Evolutionary conservation across 306 rosid species (phyloP), one percentile per base, ranked within the genome.

Genomic region (Fragaria vesca): DNA sequence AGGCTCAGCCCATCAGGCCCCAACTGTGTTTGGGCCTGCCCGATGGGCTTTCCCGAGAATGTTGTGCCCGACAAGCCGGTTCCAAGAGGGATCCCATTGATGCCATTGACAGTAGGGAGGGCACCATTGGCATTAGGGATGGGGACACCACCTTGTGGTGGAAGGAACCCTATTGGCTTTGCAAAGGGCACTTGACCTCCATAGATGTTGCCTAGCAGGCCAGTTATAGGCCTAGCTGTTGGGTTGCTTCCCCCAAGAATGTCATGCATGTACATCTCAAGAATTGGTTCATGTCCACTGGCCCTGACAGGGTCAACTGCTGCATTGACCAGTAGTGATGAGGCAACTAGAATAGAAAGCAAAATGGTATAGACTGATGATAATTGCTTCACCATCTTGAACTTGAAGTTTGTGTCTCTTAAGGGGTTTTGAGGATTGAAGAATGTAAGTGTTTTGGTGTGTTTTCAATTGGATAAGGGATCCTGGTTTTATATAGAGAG

Each of bases 261-360:
- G 88, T 92, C 98, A 66, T 94, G 97, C 95, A 94, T 89, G 86
- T 88, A 94, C 28, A 94, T 66, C 79, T 90, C 95, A 77, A 94
- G 87, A 6, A 88, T 62, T 2, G 91, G 86, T 77, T 89, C 93
- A 69, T 84, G 78, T 17, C 87, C 93, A 17, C 86, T 79, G 55
- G 82, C 87, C 51, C 78, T 74, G 75, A 82, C 67, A 15, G 90
- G 92, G 45, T 86, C 89, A 75, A 88, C 80, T 71, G 77, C 88
- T 66, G 80, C 85, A 81, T 66, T 72, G 32, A 24, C 69, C 16
- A 71, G 51, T n/a, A 67, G 74, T 76, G 76, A 84, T 42, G 86
- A 40, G n/a, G 80, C 46, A 52, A 82, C 24, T 61, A 86, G 21
- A 50, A 81, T 73, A 66, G 80, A 70, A 7, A 84, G 47, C 67